These are phyloP conservation scores for Quercus alba DNA, from an alignment of 306 rosid species.

Conservation along the genomic window DNA sequence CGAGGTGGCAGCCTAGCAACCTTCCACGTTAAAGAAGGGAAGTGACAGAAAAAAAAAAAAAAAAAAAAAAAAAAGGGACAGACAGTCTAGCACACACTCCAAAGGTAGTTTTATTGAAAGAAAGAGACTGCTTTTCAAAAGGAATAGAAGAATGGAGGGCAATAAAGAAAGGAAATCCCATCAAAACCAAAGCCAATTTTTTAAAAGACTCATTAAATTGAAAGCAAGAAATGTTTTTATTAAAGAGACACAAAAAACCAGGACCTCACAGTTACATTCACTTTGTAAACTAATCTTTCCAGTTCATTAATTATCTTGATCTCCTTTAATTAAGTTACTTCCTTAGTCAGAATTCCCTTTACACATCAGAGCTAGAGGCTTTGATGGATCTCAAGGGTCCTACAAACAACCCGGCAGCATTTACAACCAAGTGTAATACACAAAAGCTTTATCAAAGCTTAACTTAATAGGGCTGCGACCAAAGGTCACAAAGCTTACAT, in stretches of 20 bases:
- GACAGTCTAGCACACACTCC: neutral
- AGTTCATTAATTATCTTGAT: neutral
- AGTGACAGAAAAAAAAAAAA: neutral
- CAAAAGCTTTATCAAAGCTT: neutral
- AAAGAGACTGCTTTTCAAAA: conserved; percentile 8
- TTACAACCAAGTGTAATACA: neutral
- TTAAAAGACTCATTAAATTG: neutral
- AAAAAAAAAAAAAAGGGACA: no score
- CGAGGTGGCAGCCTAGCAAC: neutral
- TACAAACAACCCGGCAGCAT: neutral
- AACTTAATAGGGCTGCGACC: neutral
- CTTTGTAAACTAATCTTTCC: neutral
- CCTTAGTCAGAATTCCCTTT: neutral
- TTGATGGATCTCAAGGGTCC: conserved; percentile 1
- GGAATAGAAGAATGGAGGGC: no score
- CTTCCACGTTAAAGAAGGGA: neutral
- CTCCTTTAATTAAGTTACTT: neutral
- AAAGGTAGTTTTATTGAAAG: neutral
- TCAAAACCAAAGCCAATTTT: neutral
- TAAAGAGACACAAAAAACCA: neutral
- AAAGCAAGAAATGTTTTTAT: neutral
- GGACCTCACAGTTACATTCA: neutral
- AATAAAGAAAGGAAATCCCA: neutral
- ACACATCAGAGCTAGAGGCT: neutral
- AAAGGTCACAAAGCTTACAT: neutral